Conservation (phyloP, 2,329 filamentous ascomycete genomes). For the Stemphylium beticola region DNA sequence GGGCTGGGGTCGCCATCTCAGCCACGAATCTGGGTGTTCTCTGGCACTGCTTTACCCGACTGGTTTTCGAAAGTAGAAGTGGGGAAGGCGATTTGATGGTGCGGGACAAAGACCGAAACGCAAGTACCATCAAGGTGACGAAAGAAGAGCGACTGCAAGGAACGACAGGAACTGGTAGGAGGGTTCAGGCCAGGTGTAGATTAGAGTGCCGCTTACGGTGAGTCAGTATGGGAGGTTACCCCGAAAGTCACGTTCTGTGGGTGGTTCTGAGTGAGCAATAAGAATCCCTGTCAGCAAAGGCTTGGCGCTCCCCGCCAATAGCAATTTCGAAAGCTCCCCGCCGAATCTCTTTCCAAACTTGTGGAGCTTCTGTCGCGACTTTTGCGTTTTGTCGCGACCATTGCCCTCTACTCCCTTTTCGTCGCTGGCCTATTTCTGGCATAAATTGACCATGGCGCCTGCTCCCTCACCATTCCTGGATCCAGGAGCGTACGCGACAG, state of each 20-base stretch:
- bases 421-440: background rate
- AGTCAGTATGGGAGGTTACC: constrained; percentile 26
- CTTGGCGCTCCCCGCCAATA: constrained; percentile 40
- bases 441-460: constrained; percentile 27
- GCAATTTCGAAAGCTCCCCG: constrained; percentile 32
- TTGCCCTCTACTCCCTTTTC: background rate
- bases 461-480: constrained; percentile 77
- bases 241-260: constrained; percentile 16
- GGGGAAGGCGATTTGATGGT: constrained; percentile 34
- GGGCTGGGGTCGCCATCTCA: constrained; percentile 44
- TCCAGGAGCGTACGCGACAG: constrained; percentile 66
- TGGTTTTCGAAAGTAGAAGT: constrained; percentile 24
- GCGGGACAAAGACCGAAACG: constrained; percentile 33
- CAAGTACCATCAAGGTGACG: constrained; percentile 43
- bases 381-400: constrained; percentile 2
- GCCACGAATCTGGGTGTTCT: constrained; percentile 16
- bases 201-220: constrained; percentile 22
- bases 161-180: constrained; percentile 20
- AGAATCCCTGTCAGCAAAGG: constrained; percentile 22
- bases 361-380: constrained; percentile 7
- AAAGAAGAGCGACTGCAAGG: constrained; percentile 15
- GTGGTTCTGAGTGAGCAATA: constrained; percentile 8
- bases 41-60: constrained; percentile 5
- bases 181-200: constrained; percentile 20
- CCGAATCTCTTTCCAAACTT: constrained; percentile 24